phyloP scores from a whole-genome alignment of 2,329 filamentous ascomycete species.

The Fusarium avenaceum region DNA sequence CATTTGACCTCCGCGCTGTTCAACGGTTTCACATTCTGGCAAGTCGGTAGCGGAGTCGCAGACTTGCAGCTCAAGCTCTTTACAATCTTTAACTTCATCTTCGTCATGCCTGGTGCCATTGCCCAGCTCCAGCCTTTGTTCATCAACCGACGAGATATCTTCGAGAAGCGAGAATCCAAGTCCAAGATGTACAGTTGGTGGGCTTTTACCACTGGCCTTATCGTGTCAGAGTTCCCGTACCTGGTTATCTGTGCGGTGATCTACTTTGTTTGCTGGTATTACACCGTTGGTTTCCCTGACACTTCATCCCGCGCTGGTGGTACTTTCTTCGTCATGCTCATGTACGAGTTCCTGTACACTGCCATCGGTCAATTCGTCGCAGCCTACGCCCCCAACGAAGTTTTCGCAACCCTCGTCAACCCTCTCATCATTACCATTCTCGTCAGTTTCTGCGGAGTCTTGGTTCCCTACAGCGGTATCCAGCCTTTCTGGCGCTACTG shows the following conservation, averaged over 20 bases:
- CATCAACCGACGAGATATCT: conserved; percentile 62
- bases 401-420: conserved; percentile 71
- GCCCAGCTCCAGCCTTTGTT: conserved; percentile 64
- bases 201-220: conserved; percentile 68
- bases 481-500: conserved; percentile 76
- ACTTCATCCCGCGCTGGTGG: conserved; percentile 63
- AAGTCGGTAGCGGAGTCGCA: conserved; percentile 64
- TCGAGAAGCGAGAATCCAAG: conserved; percentile 64
- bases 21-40: conserved; percentile 74
- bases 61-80: conserved; percentile 70
- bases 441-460: conserved; percentile 79
- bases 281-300: conserved; percentile 65
- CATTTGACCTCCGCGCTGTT: conserved; percentile 69
- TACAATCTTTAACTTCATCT: conserved; percentile 74
- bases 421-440: conserved; percentile 69
- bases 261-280: conserved; percentile 71
- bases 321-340: conserved; percentile 67
- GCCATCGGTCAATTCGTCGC: conserved; percentile 74
- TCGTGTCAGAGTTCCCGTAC: conserved; percentile 63
- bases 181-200: conserved; percentile 70
- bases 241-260: conserved; percentile 59
- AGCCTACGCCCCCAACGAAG: conserved; percentile 71
- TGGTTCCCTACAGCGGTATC: conserved; percentile 75
- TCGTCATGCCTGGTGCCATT: conserved; percentile 70
- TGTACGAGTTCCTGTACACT: conserved; percentile 72